Evolutionary conservation across 305 asterid species (phyloP), one percentile per base, ranked within the genome.

Genomic region (Fraxinus floribunda): DNA sequence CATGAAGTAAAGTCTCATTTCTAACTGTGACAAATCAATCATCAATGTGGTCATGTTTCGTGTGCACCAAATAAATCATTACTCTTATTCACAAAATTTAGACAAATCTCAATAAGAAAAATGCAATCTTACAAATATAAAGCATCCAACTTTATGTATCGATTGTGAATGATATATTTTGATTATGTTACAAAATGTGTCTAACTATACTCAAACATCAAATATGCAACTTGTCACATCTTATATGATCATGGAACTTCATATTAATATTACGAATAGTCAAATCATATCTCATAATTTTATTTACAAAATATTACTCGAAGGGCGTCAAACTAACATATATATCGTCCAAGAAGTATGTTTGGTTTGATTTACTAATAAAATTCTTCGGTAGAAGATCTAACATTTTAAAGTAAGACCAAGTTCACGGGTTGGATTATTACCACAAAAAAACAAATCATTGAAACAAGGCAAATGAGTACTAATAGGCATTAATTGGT

Each of bases 401-500:
- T 4, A 49, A 49, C 20, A 15, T 15, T 15, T 49, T 16, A 15
- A 49, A 49, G 60, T 49, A 49, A 49, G 60, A n/a, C 0, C 20
- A 15, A 15, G 60, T 55, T 55, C 64, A 16, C 64, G 4, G 66
- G 66, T 55, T n/a, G 66, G 46, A 64, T 22, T 79, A 22, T 11
- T 36, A 22, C 29, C 22, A 8, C 66, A 75, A 78, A 82, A 38
- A 49, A 62, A 46, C 35, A 62, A 62, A 52, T 52, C 3, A 52
- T n/a, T 5, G 36, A 38, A 83, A 29, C 55, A 55, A 60, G 80
- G 79, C 77, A 79, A 79, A 16, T 16, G 22, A n/a, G 13, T 52
- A 44, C 73, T 82, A 60, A 35, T 41, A 24, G 55, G 78, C 32
- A 66, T 32, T 4, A 74, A 77, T 66, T 20, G 35, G 55, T 52